A percentile compares a stretch with the other conserved stretches of the same genome.
phyloP scores from a whole-genome alignment of 768 basidiomycete genomes.

The Mrakia frigida region DNA sequence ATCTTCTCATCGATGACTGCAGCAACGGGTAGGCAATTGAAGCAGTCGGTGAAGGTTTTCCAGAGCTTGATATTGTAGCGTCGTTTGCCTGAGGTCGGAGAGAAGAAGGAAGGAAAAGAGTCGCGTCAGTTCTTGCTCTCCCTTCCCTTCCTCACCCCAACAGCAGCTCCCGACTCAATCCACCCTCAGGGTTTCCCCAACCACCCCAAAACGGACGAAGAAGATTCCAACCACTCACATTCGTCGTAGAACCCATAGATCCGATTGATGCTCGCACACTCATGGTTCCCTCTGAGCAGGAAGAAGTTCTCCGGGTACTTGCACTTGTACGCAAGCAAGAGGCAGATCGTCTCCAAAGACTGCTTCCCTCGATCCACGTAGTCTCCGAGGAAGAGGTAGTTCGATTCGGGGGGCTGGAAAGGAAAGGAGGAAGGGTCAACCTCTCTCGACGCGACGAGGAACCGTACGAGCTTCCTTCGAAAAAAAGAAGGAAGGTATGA shows the following conservation, averaged over 20 bases:
- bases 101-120: neutral
- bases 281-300: slow-evolving; percentile 96
- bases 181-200: no score
- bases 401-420: slow-evolving; percentile 80
- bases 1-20: slow-evolving; percentile 99
- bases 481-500: no score
- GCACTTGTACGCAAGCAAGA: slow-evolving; percentile 90
- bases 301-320: slow-evolving; percentile 99
- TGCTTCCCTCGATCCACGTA: slow-evolving; percentile 99
- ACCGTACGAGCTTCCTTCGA: no score
- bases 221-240: no score
- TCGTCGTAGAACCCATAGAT: slow-evolving; percentile 99
- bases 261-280: slow-evolving; percentile 98
- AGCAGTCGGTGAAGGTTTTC: slow-evolving; percentile 99
- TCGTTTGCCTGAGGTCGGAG: slow-evolving; percentile 71
- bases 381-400: slow-evolving; percentile 99
- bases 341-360: slow-evolving; percentile 97
- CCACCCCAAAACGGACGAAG: no score
- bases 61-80: slow-evolving; percentile 99
- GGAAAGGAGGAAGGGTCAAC: no score
- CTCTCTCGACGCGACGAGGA: no score
- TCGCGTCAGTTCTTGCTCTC: neutral
- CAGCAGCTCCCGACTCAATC: no score
- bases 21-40: slow-evolving; percentile 94
- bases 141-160: no score